Percentiles rank a stretch among this genome's conserved stretches.
phyloP scores from a whole-genome alignment of 2,329 filamentous ascomycete species.

The Trichoderma cornu-damae region DNA sequence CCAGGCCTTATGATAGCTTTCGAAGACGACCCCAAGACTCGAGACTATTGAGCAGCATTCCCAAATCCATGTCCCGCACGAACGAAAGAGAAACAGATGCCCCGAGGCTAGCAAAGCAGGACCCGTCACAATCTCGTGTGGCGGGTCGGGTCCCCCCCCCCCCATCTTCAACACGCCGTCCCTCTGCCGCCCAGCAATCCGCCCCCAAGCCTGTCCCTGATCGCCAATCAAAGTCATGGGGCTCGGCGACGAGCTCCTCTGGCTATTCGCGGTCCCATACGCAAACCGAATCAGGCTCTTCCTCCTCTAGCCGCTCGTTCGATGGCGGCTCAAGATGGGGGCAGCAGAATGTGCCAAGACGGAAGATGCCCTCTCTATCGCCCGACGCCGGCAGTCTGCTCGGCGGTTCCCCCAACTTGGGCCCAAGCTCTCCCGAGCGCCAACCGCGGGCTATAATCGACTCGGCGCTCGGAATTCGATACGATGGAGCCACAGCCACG shows the following conservation, averaged over 20 bases:
- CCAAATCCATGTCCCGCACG: slow-evolving; percentile 25
- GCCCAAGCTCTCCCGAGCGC: slow-evolving; percentile 41
- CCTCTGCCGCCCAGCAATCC: slow-evolving; percentile 24
- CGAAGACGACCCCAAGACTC: slow-evolving; percentile 28
- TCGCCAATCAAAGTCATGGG: slow-evolving; percentile 42
- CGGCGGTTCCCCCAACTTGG: slow-evolving; percentile 36
- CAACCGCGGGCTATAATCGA: slow-evolving; percentile 37
- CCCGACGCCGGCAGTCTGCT: slow-evolving; percentile 33
- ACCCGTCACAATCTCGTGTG: slow-evolving; percentile 20
- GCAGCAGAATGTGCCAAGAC: slow-evolving; percentile 43
- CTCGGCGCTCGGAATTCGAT: slow-evolving; percentile 30
- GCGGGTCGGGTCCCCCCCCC: slow-evolving; percentile 26
- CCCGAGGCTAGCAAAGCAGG: slow-evolving; percentile 21
- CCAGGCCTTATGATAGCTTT: slow-evolving; percentile 36
- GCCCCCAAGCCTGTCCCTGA: slow-evolving; percentile 27
- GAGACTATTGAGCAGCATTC: slow-evolving; percentile 21
- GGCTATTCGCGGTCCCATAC: slow-evolving; percentile 30
- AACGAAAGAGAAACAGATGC: slow-evolving; percentile 23
- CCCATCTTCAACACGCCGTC: slow-evolving; percentile 22
- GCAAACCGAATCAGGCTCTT: slow-evolving; percentile 32
- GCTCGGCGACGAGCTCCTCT: slow-evolving; percentile 34
- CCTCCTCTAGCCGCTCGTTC: slow-evolving; percentile 33
- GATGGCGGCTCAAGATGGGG: slow-evolving; percentile 31
- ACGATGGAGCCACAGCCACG: slow-evolving; percentile 40
- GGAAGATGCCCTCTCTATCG: slow-evolving; percentile 46